A percentile compares a stretch with the other conserved stretches of the same genome.
Conservation (phyloP, 441 rosid species). For the Pelargonium cotyledonis region DNA sequence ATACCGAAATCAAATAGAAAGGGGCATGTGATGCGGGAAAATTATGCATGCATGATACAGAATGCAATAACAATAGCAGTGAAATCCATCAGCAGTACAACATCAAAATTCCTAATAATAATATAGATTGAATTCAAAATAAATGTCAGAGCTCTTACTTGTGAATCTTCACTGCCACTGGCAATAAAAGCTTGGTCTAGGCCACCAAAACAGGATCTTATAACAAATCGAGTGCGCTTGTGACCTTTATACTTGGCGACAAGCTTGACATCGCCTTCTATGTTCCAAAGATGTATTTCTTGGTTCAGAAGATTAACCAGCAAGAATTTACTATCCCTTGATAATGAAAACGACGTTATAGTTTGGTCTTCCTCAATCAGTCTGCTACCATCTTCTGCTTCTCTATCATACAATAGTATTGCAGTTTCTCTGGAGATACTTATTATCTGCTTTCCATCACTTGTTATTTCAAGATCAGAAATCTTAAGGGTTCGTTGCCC, state of each 20-base stretch:
- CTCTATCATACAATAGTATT: constrained; percentile 36
- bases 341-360: constrained; percentile 61
- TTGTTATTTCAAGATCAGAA: constrained; percentile 57
- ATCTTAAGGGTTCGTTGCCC: constrained; percentile 40
- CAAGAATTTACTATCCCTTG: constrained; percentile 45
- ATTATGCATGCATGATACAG: too few species aligned
- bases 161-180: constrained; percentile 76
- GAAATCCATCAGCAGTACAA: too few species aligned
- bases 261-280: constrained; percentile 36
- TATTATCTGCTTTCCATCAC: constrained; percentile 54
- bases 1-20: too few species aligned
- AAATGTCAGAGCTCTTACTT: constrained; percentile 27
- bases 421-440: constrained; percentile 36
- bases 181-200: constrained; percentile 53
- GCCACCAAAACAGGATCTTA: constrained; percentile 68
- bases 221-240: constrained; percentile 43
- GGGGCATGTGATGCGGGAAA: too few species aligned
- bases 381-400: constrained; percentile 35
- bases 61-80: too few species aligned
- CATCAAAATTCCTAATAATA: too few species aligned
- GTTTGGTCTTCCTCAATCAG: constrained; percentile 41
- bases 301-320: constrained; percentile 54
- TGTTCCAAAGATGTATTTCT: constrained; percentile 62
- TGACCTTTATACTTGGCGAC: constrained; percentile 55
- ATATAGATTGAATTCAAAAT: too few species aligned